A percentile compares a stretch with the other conserved stretches of the same genome.
phyloP scores from a whole-genome alignment of 805 yeast genomes.

The Kluyveromyces dobzhanskii region DNA sequence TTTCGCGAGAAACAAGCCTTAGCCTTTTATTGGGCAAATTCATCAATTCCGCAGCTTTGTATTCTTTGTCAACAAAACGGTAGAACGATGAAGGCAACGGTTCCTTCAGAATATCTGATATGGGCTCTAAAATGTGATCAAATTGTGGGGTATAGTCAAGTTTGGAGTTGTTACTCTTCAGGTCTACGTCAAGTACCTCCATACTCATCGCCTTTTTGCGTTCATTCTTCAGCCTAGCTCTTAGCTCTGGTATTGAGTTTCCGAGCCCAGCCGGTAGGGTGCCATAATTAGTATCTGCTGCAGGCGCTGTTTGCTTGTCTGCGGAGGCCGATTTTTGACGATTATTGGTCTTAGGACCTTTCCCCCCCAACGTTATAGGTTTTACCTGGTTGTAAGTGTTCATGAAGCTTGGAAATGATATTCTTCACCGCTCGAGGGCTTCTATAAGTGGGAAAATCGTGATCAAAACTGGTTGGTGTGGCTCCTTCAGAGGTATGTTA shows the following conservation, averaged over 20 bases:
- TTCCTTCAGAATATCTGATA: neutral
- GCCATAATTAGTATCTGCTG: no score
- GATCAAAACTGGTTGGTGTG: no score
- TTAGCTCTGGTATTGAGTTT: neutral
- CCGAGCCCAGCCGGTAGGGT: neutral
- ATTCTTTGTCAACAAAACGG: slow-evolving; percentile 2
- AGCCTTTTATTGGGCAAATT: neutral
- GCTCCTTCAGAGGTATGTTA: no score
- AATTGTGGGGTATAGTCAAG: neutral
- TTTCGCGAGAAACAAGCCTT: neutral
- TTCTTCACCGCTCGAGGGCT: no score
- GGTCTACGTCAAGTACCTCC: no score
- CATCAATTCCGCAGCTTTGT: neutral
- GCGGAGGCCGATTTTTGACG: no score
- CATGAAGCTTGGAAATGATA: no score
- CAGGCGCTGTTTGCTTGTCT: no score
- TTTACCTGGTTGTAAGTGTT: slow-evolving; percentile 19
- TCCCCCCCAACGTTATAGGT: slow-evolving; percentile 10
- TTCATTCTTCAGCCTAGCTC: neutral
- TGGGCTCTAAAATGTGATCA: slow-evolving; percentile 1
- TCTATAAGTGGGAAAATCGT: no score
- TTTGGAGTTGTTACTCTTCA: neutral
- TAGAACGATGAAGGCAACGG: slow-evolving; percentile 2
- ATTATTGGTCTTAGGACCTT: no score
- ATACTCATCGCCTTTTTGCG: neutral